phyloP scores from a whole-genome alignment of 1,139 yeast species.

The Pichia sp. region DNA sequence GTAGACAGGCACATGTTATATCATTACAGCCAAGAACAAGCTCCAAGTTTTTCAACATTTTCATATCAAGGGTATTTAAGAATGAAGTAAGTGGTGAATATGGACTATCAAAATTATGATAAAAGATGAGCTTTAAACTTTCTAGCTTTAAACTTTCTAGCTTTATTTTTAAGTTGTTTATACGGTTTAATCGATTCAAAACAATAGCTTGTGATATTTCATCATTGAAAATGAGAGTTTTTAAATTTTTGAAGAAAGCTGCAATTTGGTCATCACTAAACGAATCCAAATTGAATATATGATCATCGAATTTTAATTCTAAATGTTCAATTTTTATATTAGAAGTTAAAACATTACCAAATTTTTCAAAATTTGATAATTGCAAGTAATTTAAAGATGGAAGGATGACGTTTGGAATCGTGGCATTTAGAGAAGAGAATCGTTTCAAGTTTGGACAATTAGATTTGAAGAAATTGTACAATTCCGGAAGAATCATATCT shows the following conservation, averaged over 20 bases:
- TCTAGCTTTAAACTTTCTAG: conserved; percentile 24
- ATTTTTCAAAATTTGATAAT: conserved; percentile 19
- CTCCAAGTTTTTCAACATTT: conserved; percentile 32
- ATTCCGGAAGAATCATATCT: conserved; percentile 7
- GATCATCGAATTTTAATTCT: conserved; percentile 1
- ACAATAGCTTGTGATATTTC: conserved; percentile 34
- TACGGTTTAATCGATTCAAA: conserved; percentile 17
- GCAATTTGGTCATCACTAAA: not conserved
- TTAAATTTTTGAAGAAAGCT: conserved; percentile 4
- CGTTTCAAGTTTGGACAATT: conserved; percentile 21
- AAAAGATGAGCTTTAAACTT: conserved; percentile 33
- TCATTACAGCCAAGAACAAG: conserved; percentile 41
- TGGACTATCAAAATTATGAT: conserved; percentile 27
- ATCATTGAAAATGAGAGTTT: conserved; percentile 23
- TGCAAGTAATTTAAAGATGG: conserved; percentile 15
- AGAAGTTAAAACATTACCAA: conserved; percentile 8
- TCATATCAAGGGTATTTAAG: conserved; percentile 28
- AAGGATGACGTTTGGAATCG: conserved; percentile 6
- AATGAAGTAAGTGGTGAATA: conserved; percentile 9
- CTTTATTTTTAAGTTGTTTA: conserved; percentile 1
- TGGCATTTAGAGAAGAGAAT: conserved; percentile 13
- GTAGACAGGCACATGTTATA: conserved; percentile 40
- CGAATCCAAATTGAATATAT: not conserved
- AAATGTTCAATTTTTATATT: conserved; percentile 3
- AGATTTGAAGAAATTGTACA: conserved; percentile 15